Percentiles rank a stretch among this genome's conserved stretches.
phyloP scores from a whole-genome alignment of 2,329 filamentous ascomycete genomes.

The Penicillium sp. region DNA sequence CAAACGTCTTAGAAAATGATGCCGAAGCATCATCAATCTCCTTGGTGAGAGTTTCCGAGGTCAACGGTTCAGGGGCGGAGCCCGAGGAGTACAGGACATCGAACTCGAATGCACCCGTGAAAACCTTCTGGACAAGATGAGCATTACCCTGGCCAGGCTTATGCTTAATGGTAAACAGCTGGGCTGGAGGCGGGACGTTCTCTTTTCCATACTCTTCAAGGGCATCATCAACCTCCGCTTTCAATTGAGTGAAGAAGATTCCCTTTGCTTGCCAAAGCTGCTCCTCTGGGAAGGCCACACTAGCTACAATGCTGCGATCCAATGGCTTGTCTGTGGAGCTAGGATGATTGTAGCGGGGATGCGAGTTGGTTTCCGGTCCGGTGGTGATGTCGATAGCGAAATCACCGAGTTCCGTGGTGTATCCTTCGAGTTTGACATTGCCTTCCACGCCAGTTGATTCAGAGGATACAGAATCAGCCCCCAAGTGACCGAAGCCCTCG shows the following conservation, averaged over 20 bases:
- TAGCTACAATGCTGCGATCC: conserved; percentile 73
- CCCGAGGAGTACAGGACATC: conserved; percentile 85
- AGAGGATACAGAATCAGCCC: conserved; percentile 55
- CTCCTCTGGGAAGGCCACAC: conserved; percentile 63
- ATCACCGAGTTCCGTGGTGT: conserved; percentile 68
- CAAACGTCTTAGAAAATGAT: conserved; percentile 72
- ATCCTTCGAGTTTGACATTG: conserved; percentile 68
- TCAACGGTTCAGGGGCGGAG: conserved; percentile 57
- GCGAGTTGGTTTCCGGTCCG: conserved; percentile 62
- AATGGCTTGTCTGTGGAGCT: conserved; percentile 67
- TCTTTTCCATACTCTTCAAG: conserved; percentile 60
- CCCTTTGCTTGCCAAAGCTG: conserved; percentile 79
- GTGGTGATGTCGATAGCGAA: conserved; percentile 77
- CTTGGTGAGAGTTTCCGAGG: conserved; percentile 64
- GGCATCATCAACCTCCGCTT: conserved; percentile 60
- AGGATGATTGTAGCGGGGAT: conserved; percentile 58
- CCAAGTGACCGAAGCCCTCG: conserved; percentile 70
- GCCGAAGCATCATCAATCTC: conserved; percentile 66
- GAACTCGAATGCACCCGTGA: conserved; percentile 85
- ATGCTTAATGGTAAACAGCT: conserved; percentile 77
- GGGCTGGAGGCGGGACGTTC: conserved; percentile 75
- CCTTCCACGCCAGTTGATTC: conserved; percentile 54
- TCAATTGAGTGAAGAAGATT: conserved; percentile 62
- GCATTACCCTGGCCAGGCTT: conserved; percentile 63
- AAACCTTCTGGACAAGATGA: conserved; percentile 87